Percentiles rank a stretch among this genome's conserved stretches.
Evolutionary conservation across 2,329 filamentous ascomycete species (phyloP).

Genomic region (Diaporthe sp.): DNA sequence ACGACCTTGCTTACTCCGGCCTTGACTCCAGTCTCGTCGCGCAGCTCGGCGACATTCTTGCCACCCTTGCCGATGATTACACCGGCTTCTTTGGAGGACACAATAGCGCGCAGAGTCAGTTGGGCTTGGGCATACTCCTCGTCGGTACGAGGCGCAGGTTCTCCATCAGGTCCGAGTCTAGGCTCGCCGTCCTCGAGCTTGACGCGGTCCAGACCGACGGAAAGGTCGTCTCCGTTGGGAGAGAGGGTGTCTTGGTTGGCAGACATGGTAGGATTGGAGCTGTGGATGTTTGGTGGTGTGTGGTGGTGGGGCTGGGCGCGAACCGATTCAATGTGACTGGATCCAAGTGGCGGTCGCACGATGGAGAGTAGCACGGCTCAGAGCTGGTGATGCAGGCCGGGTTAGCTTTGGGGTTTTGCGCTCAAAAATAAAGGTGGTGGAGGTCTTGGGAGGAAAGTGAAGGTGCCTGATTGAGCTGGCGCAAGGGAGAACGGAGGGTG

Average conservation of each 20-base stretch:
- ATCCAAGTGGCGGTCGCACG: conserved; percentile 35
- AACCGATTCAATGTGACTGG: conserved; percentile 17
- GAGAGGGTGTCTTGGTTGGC: conserved; percentile 69
- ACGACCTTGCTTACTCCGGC: conserved; percentile 99
- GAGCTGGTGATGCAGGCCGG: conserved; percentile 37
- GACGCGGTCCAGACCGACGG: conserved; percentile 75
- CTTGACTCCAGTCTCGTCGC: conserved; percentile 97
- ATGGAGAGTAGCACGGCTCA: conserved; percentile 24
- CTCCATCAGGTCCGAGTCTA: conserved; percentile 79
- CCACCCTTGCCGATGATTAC: conserved; percentile 99
- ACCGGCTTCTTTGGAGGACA: conserved; percentile 98
- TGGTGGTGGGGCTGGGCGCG: conserved; percentile 17
- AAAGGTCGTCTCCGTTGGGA: conserved; percentile 72
- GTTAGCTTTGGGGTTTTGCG: conserved; percentile 26
- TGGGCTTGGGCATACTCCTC: conserved; percentile 96
- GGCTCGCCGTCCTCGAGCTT: conserved; percentile 74
- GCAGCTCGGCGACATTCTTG: conserved; percentile 97
- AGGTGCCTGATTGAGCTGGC: conserved; percentile 21
- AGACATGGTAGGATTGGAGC: conserved; percentile 66
- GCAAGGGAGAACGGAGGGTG: conserved; percentile 27
- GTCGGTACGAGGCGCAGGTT: conserved; percentile 89
- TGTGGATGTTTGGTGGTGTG: neutral
- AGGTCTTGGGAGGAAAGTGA: neutral
- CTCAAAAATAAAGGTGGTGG: neutral
- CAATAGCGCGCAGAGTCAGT: conserved; percentile 95